These are phyloP conservation scores for Talaromyces liani DNA, from an alignment of 495 filamentous ascomycete genomes.

Conservation along the genomic window DNA sequence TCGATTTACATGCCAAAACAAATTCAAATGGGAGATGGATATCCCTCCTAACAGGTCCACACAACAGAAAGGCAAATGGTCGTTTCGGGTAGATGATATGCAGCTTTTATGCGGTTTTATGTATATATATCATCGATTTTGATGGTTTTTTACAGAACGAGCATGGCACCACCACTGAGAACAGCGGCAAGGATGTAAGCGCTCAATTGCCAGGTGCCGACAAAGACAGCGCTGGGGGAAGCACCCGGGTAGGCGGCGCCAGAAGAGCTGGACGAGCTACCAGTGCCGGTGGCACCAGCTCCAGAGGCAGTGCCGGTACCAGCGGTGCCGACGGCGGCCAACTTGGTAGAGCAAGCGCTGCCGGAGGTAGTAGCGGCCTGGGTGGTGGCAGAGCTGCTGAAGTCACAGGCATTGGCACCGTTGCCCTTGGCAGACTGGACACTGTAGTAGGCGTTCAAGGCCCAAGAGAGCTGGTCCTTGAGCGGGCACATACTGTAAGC, in stretches of 20 bases:
- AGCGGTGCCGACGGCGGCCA: constrained; percentile 54
- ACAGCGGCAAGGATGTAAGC: constrained; percentile 61
- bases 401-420: constrained; percentile 61
- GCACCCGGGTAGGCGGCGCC: constrained; percentile 34
- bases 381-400: constrained; percentile 57
- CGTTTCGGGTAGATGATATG: not conserved
- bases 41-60: not conserved
- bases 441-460: constrained; percentile 74
- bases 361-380: constrained; percentile 40
- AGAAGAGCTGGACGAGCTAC: constrained; percentile 23
- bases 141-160: constrained; percentile 53
- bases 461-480: constrained; percentile 71
- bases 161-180: constrained; percentile 64
- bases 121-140: not conserved
- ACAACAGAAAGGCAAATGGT: not conserved
- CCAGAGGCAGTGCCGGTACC: constrained; percentile 60
- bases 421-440: constrained; percentile 41
- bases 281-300: constrained; percentile 36
- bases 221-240: constrained; percentile 42
- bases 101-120: not conserved
- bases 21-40: not conserved
- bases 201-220: constrained; percentile 59
- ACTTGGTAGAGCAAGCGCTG: constrained; percentile 44
- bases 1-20: not conserved
- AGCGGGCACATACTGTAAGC: constrained; percentile 83